Evolutionary conservation across 768 basidiomycete species (phyloP).

Genomic region (Suillus brevipes): DNA sequence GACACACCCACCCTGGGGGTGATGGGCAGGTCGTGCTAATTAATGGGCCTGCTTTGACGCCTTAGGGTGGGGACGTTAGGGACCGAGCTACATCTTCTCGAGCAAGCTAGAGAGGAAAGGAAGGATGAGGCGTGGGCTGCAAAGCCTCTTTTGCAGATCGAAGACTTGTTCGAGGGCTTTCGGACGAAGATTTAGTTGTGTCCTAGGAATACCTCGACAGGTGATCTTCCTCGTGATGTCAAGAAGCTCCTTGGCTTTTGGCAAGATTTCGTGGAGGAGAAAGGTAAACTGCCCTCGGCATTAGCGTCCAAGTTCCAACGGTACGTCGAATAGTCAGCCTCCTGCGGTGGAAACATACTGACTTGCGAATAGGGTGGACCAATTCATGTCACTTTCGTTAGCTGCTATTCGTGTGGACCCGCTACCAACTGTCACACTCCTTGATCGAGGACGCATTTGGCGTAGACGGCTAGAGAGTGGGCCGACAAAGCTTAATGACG

Average conservation of each 20-base stretch:
- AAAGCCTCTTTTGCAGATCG: conserved; percentile 41
- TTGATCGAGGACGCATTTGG: conserved; percentile 65
- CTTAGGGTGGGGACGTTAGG: conserved; percentile 69
- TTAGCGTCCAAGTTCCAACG: conserved; percentile 60
- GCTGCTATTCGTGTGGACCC: conserved; percentile 78
- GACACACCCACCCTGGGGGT: conserved; percentile 40
- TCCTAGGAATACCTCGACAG: conserved; percentile 39
- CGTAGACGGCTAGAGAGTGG: conserved; percentile 70
- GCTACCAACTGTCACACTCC: conserved; percentile 62
- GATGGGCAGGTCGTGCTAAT: conserved; percentile 31
- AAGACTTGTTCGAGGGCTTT: conserved; percentile 52
- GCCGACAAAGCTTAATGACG: conserved; percentile 46
- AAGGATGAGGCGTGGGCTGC: conserved; percentile 47
- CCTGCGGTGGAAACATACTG: conserved; percentile 5
- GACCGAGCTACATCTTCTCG: conserved; percentile 46
- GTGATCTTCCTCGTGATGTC: conserved; percentile 44
- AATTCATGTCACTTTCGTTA: conserved; percentile 76
- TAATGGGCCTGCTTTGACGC: conserved; percentile 49
- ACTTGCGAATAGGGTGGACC: conserved; percentile 52
- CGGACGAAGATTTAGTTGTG: conserved; percentile 53
- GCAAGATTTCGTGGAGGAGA: conserved; percentile 45
- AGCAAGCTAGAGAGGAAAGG: conserved; percentile 43
- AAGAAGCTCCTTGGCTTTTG: conserved; percentile 56
- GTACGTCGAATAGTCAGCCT: conserved; percentile 37
- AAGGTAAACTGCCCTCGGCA: conserved; percentile 38